phyloP scores from a whole-genome alignment of 2,329 filamentous ascomycete genomes.

The Penicillium sp. region DNA sequence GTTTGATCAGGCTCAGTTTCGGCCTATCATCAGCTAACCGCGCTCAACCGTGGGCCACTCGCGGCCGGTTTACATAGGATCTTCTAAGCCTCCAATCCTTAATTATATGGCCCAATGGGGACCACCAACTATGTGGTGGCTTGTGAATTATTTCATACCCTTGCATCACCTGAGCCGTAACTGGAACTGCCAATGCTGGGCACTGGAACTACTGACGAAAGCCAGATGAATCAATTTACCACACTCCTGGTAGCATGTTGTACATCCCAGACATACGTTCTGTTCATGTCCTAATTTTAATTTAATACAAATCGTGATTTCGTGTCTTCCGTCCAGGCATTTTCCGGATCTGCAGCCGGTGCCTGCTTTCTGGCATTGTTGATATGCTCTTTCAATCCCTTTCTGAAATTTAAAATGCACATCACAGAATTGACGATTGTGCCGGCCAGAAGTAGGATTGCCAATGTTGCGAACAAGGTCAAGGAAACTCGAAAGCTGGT shows the following conservation, averaged over 20 bases:
- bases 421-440: conserved; percentile 15
- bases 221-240: neutral
- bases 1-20: too few species aligned
- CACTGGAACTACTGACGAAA: neutral
- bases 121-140: neutral
- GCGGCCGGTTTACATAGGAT: too few species aligned
- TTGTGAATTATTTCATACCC: neutral
- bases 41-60: too few species aligned
- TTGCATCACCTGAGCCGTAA: neutral
- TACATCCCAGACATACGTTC: neutral
- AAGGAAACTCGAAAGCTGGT: conserved; percentile 15
- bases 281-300: neutral
- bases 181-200: neutral
- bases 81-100: too few species aligned
- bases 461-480: conserved; percentile 15
- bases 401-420: conserved; percentile 20
- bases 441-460: conserved; percentile 10
- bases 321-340: neutral
- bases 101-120: neutral
- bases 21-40: too few species aligned
- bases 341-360: neutral
- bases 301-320: conserved; percentile 15
- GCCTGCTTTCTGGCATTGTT: conserved; percentile 1
- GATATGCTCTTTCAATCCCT: conserved; percentile 20
- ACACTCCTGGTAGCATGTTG: neutral